phyloP scores from a whole-genome alignment of 2,329 filamentous ascomycete genomes.

The Eutypella sp. region DNA sequence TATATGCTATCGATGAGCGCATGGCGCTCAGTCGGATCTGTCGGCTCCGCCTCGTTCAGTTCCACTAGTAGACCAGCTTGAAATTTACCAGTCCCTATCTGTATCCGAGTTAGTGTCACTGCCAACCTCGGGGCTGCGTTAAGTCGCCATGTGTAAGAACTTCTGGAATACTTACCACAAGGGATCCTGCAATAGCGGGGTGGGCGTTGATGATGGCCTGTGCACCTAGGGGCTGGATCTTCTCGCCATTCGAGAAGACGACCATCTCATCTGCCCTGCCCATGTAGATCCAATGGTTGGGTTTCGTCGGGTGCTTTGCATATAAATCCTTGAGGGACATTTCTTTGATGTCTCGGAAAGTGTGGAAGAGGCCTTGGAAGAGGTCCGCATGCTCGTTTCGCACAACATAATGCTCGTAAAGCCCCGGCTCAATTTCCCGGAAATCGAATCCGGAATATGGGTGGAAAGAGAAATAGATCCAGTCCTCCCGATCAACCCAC shows the following conservation, averaged over 20 bases:
- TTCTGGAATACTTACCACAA: conserved; percentile 10
- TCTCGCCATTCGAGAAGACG: conserved; percentile 27
- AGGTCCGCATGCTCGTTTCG: conserved; percentile 24
- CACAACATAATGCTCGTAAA: conserved; percentile 29
- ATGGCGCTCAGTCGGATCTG: neutral
- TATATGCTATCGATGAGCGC: conserved; percentile 38
- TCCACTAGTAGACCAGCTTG: conserved; percentile 25
- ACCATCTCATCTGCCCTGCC: conserved; percentile 27
- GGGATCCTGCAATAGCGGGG: conserved; percentile 17
- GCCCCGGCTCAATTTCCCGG: conserved; percentile 23
- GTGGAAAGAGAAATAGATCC: conserved; percentile 30
- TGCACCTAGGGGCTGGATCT: conserved; percentile 26
- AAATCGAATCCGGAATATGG: conserved; percentile 31
- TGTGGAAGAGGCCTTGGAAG: conserved; percentile 30
- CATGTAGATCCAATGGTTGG: conserved; percentile 24
- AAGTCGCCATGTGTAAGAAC: no score
- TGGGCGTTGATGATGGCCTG: conserved; percentile 23
- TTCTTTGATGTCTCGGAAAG: conserved; percentile 18
- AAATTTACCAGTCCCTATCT: conserved; percentile 20
- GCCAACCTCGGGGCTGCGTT: no score
- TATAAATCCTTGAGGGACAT: conserved; percentile 29
- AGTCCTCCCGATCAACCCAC: conserved; percentile 13
- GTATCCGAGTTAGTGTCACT: neutral
- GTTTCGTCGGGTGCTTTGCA: conserved; percentile 20
- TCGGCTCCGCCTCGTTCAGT: conserved; percentile 13